Base-by-base conservation (phyloP, 495 filamentous ascomycete species). In the Echria macrotheca region DNA sequence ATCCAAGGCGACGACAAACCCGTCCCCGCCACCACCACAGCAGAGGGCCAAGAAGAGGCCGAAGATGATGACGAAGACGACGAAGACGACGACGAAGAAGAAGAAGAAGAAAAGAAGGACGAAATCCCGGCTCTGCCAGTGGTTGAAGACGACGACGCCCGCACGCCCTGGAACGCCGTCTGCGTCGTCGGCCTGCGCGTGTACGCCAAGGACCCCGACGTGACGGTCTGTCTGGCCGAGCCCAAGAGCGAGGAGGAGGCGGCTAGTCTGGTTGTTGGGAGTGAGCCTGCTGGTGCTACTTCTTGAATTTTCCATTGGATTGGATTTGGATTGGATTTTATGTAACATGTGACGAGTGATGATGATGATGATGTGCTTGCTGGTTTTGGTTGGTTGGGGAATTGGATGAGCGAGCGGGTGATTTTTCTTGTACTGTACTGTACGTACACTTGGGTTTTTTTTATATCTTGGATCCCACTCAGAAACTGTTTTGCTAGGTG, bases 151-250 rank as follows among this genome's bases (percentile, higher is more conserved):
- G 42, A 52, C 5, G 55, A 54, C 6, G 38, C 22, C 18, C 53
- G 41, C 2, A 37, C 69, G 39, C 74, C 73, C 0, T 79, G 76
- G 76, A 77, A 78, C 46, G 76, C 76, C 2, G 66, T 78, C 0
- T 77, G 72, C 41, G 75, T 78, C 7, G 52, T 79, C 19, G 76
- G 76, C 0, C 53, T 79, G 9, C 59, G 74, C 14, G 73, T 79
- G n/a, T 77, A 70, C 53, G 55, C 60, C 10, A 64, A 66, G 47
- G 72, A 69, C 21, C 58, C 63, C 2, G 61, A 71, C 18, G 69
- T 70, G 12, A 58, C 57, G 18, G 67, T 75, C 26, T 60, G 69
- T 37, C 66, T 76, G 8, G 62, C 67, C 3, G 61, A 53, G 50
- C 60, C 69, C 19, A 54, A 65, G 35, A 63, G 53, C 29, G 52